These are phyloP conservation scores for Myriosclerotinia curreyana DNA, from an alignment of 2,329 filamentous ascomycete species.

Conservation along the genomic window DNA sequence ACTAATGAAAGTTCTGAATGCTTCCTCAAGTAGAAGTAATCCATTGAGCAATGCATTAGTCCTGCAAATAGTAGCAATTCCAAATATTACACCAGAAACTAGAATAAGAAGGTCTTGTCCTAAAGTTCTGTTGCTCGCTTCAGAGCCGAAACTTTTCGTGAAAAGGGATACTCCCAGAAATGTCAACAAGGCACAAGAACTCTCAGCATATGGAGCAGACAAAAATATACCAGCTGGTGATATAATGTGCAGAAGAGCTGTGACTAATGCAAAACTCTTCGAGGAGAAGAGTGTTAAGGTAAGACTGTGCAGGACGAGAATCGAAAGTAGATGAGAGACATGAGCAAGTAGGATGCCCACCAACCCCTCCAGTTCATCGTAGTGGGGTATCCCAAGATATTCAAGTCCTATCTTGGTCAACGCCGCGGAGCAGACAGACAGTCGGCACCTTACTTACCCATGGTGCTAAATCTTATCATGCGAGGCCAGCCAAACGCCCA, in stretches of 20 bases:
- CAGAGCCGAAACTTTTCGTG: slow-evolving; percentile 46
- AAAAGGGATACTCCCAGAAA: slow-evolving; percentile 73
- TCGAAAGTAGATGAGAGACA: slow-evolving; percentile 71
- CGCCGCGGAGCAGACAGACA: slow-evolving; percentile 2
- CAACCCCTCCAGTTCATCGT: slow-evolving; percentile 45
- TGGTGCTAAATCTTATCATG: slow-evolving; percentile 40
- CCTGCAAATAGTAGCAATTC: slow-evolving; percentile 68
- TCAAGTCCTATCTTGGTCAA: slow-evolving; percentile 31
- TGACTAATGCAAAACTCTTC: slow-evolving; percentile 58
- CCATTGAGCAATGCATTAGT: slow-evolving; percentile 87
- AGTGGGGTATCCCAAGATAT: slow-evolving; percentile 32
- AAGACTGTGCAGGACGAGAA: slow-evolving; percentile 67
- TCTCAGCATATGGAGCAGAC: slow-evolving; percentile 80
- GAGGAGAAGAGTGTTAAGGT: slow-evolving; percentile 53
- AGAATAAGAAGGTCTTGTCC: slow-evolving; percentile 51
- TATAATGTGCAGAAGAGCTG: slow-evolving; percentile 73
- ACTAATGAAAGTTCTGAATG: slow-evolving; percentile 54
- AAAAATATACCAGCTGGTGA: slow-evolving; percentile 89
- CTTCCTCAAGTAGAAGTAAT: slow-evolving; percentile 57
- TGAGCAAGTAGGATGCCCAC: slow-evolving; percentile 68
- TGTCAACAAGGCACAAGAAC: slow-evolving; percentile 72
- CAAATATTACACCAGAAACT: slow-evolving; percentile 65
- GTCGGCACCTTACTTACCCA: slow-evolving; percentile 27
- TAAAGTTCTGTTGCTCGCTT: slow-evolving; percentile 37
- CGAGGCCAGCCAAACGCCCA: slow-evolving; percentile 71